Evolutionary conservation across 768 basidiomycete genomes (phyloP).

Genomic region (Pholiota molesta): DNA sequence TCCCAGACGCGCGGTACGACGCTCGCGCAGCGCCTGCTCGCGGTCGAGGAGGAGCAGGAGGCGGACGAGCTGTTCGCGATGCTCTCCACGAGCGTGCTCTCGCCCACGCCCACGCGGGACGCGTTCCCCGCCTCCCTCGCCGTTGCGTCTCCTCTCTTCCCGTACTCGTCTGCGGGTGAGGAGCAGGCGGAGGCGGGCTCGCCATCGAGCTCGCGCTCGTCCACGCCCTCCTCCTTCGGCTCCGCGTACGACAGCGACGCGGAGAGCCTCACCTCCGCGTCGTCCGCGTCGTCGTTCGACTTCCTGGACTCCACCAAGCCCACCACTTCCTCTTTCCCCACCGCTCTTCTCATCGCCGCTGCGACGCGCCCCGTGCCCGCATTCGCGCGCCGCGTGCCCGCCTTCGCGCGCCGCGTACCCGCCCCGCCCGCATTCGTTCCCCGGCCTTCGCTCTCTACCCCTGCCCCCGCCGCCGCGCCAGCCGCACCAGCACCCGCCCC

Average conservation of each 20-base stretch:
- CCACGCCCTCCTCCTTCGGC: slow-evolving; percentile 29
- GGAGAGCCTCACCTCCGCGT: slow-evolving; percentile 35
- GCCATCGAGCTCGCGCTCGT: slow-evolving; percentile 45
- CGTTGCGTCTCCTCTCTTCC: background rate
- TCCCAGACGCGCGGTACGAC: slow-evolving; percentile 28
- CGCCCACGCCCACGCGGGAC: slow-evolving; percentile 38
- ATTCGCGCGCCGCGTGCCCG: slow-evolving; percentile 16
- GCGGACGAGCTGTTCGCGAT: slow-evolving; percentile 28
- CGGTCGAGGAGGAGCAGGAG: slow-evolving; percentile 32
- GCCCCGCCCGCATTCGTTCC: no score
- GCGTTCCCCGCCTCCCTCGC: slow-evolving; percentile 22
- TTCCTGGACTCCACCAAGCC: slow-evolving; percentile 22
- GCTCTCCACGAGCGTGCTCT: slow-evolving; percentile 38
- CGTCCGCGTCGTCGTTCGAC: slow-evolving; percentile 31
- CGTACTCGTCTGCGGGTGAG: slow-evolving; percentile 2
- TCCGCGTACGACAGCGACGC: slow-evolving; percentile 10
- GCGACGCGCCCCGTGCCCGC: slow-evolving; percentile 10
- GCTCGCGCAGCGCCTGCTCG: slow-evolving; percentile 36
- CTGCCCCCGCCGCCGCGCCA: background rate
- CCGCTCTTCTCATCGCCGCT: slow-evolving; percentile 2
- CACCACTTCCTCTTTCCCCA: background rate
- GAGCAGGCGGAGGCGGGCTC: slow-evolving; percentile 25
- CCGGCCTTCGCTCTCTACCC: background rate
- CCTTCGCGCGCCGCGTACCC: no score
- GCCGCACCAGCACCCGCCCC: background rate